Conservation (phyloP, 2,329 filamentous ascomycete species). For the Pseudogymnoascus pannorum region DNA sequence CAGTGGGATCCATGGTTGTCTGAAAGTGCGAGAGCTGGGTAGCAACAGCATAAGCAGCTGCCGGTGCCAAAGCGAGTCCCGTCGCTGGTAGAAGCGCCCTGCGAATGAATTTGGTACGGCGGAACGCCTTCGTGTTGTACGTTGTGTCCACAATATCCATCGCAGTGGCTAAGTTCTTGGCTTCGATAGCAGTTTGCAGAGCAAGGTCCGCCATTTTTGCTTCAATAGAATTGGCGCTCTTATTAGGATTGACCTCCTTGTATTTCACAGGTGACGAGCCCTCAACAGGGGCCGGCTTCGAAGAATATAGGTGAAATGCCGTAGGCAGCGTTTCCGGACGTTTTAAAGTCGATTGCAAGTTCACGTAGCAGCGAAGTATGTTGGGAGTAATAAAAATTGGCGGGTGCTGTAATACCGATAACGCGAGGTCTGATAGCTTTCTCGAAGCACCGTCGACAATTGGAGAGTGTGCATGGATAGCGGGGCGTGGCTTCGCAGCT, state of each 20-base stretch:
- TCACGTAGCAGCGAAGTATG: constrained; percentile 67
- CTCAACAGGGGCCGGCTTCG: constrained; percentile 66
- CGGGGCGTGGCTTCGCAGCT: constrained; percentile 14
- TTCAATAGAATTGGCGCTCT: constrained; percentile 64
- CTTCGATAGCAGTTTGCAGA: constrained; percentile 70
- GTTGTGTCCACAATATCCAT: constrained; percentile 67
- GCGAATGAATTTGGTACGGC: constrained; percentile 58
- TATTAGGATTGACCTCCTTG: constrained; percentile 57
- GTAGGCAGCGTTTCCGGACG: constrained; percentile 70
- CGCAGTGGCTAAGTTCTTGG: constrained; percentile 69
- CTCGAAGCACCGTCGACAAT: constrained; percentile 29
- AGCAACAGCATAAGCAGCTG: constrained; percentile 64
- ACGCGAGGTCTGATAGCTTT: constrained; percentile 53
- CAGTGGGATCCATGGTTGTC: constrained; percentile 66
- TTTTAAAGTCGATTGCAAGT: constrained; percentile 65
- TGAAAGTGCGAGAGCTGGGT: constrained; percentile 60
- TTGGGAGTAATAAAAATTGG: constrained; percentile 72
- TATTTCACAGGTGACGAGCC: constrained; percentile 53
- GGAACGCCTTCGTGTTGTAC: constrained; percentile 60
- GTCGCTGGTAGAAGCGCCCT: constrained; percentile 53
- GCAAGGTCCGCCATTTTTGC: constrained; percentile 63
- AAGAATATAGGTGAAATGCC: constrained; percentile 73
- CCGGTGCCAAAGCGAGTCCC: constrained; percentile 50
- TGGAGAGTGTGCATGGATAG: constrained; percentile 15
- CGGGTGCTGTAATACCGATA: constrained; percentile 63